Conservation (phyloP, 345 rosid species). For the Citrus hindsii region DNA sequence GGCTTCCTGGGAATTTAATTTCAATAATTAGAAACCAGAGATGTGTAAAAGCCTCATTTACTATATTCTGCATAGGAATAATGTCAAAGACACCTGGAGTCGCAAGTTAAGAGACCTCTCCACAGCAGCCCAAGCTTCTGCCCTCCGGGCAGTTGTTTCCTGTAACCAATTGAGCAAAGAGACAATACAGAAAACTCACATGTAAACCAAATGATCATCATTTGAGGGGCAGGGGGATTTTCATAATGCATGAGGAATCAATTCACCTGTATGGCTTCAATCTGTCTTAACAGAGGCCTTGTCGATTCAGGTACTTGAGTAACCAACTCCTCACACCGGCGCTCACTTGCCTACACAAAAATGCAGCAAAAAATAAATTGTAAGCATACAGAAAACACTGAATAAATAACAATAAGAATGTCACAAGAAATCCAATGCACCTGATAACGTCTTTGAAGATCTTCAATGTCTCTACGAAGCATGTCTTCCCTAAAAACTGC, state of each 20-base stretch:
- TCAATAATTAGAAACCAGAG: constrained; percentile 4
- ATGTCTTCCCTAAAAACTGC: constrained; percentile 79
- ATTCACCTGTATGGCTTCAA: constrained; percentile 94
- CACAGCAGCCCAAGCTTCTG: constrained; percentile 97
- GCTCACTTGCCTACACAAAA: constrained; percentile 80
- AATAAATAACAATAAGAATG: constrained; percentile 1
- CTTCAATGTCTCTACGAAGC: constrained; percentile 76
- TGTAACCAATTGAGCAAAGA: constrained; percentile 29
- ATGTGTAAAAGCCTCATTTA: neutral
- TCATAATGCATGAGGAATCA: constrained; percentile 6
- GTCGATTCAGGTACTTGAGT: constrained; percentile 99
- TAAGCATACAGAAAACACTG: constrained; percentile 8
- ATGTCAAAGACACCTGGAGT: constrained; percentile 61
- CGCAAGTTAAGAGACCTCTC: constrained; percentile 88
- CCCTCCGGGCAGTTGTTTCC: constrained; percentile 90
- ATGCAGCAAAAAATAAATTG: neutral
- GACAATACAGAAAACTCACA: constrained; percentile 6
- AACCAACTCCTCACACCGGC: constrained; percentile 96
- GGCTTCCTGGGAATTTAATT: constrained; percentile 62
- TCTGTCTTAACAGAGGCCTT: constrained; percentile 95
- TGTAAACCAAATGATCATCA: constrained; percentile 6
- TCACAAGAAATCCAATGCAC: constrained; percentile 32
- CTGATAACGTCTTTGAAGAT: constrained; percentile 92
- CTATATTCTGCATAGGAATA: constrained; percentile 10
- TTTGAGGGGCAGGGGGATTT: neutral